These are phyloP conservation scores for Russula emetica DNA, from an alignment of 768 basidiomycete genomes.

Conservation along the genomic window DNA sequence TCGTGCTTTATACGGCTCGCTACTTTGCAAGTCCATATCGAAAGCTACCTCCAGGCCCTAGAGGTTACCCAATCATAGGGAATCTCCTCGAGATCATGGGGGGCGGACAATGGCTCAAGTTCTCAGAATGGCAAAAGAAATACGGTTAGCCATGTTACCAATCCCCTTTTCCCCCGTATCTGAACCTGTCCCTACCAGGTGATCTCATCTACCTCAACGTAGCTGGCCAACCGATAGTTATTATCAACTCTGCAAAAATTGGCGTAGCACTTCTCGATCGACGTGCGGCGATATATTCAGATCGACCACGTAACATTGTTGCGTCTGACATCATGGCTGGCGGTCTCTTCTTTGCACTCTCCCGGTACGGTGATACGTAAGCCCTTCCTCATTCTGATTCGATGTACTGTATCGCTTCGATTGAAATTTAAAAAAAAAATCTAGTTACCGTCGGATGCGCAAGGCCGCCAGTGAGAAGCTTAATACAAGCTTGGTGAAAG, in stretches of 20 bases:
- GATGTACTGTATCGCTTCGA: too few species aligned
- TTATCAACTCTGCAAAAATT: neutral
- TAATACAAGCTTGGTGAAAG: neutral
- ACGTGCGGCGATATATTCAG: neutral
- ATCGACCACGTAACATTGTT: neutral
- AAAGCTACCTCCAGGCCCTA: neutral
- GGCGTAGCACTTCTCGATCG: neutral
- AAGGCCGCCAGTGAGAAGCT: neutral
- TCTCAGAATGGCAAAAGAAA: neutral
- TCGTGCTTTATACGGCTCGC: neutral
- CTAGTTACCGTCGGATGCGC: neutral
- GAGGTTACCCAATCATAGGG: neutral
- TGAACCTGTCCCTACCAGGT: neutral
- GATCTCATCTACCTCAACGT: slow-evolving; percentile 7
- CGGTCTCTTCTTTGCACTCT: neutral
- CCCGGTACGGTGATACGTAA: neutral
- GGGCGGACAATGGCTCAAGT: neutral
- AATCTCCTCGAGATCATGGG: neutral
- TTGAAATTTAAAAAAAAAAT: too few species aligned
- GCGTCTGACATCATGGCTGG: neutral
- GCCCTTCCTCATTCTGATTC: neutral
- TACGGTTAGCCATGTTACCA: neutral
- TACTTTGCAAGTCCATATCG: neutral
- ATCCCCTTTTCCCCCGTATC: neutral
- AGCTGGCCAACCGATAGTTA: neutral